A percentile compares a stretch with the other conserved stretches of the same genome.
phyloP scores from a whole-genome alignment of 2,329 filamentous ascomycete species.

The Fusarium burgessii region DNA sequence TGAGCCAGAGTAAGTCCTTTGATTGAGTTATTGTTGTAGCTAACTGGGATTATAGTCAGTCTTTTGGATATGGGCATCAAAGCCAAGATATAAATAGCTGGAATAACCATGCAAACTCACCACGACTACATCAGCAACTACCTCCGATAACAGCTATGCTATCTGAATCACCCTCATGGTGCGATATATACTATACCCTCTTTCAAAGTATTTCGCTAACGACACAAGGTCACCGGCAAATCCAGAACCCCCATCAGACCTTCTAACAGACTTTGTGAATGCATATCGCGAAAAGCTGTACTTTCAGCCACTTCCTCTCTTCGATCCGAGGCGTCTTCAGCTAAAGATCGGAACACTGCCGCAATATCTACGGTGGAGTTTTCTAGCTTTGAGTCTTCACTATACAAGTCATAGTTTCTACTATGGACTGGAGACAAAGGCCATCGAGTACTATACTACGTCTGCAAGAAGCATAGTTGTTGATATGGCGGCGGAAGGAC shows the following conservation, averaged over 20 bases:
- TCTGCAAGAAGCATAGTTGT: conserved; percentile 32
- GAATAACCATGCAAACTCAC: neutral
- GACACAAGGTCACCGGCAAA: conserved; percentile 21
- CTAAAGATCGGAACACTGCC: conserved; percentile 20
- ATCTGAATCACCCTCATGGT: conserved; percentile 17
- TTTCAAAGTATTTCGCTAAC: neutral
- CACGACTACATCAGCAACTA: neutral
- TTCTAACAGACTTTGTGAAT: conserved; percentile 9
- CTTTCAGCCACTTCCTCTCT: conserved; percentile 33
- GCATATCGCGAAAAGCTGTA: conserved; percentile 34
- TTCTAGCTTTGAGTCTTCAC: conserved; percentile 26
- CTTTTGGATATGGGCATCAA: neutral
- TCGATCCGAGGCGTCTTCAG: conserved; percentile 21
- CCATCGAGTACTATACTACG: conserved; percentile 39
- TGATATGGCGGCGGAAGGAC: conserved; percentile 34
- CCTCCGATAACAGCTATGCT: conserved; percentile 20
- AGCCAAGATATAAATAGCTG: neutral
- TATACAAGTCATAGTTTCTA: conserved; percentile 32
- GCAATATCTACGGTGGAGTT: conserved; percentile 39
- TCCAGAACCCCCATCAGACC: conserved; percentile 30
- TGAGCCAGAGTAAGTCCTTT: neutral
- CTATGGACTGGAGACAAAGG: conserved; percentile 28
- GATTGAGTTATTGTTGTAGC: fast-evolving
- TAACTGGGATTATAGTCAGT: neutral
- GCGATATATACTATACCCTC: neutral